These are phyloP conservation scores for Stemphylium vesicarium DNA, from an alignment of 2,329 filamentous ascomycete genomes.

Conservation along the genomic window DNA sequence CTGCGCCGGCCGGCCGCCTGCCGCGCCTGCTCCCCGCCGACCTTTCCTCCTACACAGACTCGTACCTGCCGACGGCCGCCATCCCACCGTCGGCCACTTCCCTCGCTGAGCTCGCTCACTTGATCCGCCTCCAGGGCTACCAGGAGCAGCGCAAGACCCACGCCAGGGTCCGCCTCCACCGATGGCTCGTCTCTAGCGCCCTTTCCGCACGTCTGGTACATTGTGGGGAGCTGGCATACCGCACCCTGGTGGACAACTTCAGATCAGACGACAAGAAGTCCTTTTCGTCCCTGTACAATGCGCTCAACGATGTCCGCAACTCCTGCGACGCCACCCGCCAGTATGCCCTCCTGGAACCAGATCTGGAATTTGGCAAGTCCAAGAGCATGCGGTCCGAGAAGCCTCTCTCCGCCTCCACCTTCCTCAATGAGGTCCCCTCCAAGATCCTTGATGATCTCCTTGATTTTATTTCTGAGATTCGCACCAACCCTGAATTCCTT, in stretches of 20 bases:
- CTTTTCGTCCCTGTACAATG: constrained; percentile 77
- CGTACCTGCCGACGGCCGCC: constrained; percentile 63
- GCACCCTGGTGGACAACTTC: constrained; percentile 79
- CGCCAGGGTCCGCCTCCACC: constrained; percentile 74
- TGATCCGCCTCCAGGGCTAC: constrained; percentile 78
- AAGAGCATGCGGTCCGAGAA: constrained; percentile 52
- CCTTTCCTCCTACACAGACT: constrained; percentile 69
- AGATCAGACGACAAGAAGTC: constrained; percentile 78
- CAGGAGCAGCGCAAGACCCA: constrained; percentile 80
- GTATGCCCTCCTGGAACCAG: constrained; percentile 74
- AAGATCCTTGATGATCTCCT: constrained; percentile 77
- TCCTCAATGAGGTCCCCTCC: constrained; percentile 73
- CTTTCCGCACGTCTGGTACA: constrained; percentile 76
- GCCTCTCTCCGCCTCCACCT: constrained; percentile 52
- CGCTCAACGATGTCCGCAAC: constrained; percentile 78
- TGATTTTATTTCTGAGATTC: constrained; percentile 79
- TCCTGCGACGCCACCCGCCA: constrained; percentile 76
- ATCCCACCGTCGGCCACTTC: constrained; percentile 67
- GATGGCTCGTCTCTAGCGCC: constrained; percentile 75
- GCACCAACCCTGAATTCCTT: constrained; percentile 87
- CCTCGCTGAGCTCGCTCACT: constrained; percentile 77
- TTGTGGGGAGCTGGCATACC: constrained; percentile 75
- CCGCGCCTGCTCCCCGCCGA: constrained; percentile 68
- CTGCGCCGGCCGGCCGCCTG: constrained; percentile 53
- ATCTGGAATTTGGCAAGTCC: constrained; percentile 64